Percentiles rank a stretch among this genome's conserved stretches.
These are phyloP conservation scores for Apocynum venetum DNA, from an alignment of 257 asterid species.

Conservation along the genomic window DNA sequence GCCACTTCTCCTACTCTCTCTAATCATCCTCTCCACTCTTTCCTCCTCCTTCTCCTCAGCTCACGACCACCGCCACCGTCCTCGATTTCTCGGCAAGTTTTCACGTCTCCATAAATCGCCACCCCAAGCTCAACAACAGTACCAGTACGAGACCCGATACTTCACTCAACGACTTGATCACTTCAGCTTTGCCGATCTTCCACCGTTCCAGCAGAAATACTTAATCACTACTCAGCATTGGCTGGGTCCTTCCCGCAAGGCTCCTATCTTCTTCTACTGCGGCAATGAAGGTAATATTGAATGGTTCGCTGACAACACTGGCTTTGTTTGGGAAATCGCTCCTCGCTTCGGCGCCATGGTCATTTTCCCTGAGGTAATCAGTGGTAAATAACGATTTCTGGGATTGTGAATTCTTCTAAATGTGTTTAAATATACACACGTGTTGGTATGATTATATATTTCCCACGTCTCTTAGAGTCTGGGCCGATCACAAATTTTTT, in stretches of 20 bases:
- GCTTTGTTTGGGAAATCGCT: conserved; percentile 85
- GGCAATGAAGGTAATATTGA: conserved; percentile 93
- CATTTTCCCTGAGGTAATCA: conserved; percentile 70
- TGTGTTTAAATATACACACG: background rate
- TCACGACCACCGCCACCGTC: conserved; percentile 18
- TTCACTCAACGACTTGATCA: conserved; percentile 81
- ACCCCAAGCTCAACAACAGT: conserved; percentile 31
- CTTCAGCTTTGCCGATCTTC: conserved; percentile 65
- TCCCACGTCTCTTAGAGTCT: no score
- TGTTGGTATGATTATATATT: no score
- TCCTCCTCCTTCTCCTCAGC: conserved; percentile 13
- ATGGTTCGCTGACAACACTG: conserved; percentile 88
- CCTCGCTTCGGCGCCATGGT: conserved; percentile 83
- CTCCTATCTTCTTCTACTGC: conserved; percentile 84
- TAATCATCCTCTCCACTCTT: conserved; percentile 26
- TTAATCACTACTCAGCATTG: conserved; percentile 70
- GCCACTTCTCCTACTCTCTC: conserved; percentile 11
- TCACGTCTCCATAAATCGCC: conserved; percentile 20
- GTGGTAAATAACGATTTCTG: background rate
- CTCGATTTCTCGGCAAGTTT: conserved; percentile 39
- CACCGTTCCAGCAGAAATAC: conserved; percentile 69
- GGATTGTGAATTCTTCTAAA: background rate
- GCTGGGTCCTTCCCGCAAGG: conserved; percentile 53
- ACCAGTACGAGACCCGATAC: conserved; percentile 66
- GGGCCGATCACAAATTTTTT: no score